Evolutionary conservation across 2,329 filamentous ascomycete species (phyloP).

Genomic region (Colletotrichum navitas): DNA sequence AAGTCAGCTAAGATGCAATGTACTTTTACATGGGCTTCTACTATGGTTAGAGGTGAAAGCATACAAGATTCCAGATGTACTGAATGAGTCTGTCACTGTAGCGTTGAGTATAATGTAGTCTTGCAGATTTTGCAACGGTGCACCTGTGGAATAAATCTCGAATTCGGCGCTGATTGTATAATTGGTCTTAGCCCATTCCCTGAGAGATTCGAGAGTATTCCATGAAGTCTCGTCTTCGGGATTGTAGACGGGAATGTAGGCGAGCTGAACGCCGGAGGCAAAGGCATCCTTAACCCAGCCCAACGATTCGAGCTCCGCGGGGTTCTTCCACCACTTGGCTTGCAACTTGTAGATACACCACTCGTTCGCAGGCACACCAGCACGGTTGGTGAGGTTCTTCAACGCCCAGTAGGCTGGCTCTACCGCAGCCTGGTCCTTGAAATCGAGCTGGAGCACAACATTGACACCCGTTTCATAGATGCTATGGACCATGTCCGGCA

Average conservation of each 20-base stretch:
- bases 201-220: conserved; percentile 16
- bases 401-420: conserved; percentile 17
- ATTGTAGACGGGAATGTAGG: conserved; percentile 22
- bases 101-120: background rate
- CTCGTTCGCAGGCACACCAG: conserved; percentile 17
- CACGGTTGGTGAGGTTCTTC: conserved; percentile 17
- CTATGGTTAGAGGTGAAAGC: background rate
- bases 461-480: conserved; percentile 14
- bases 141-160: conserved; percentile 3
- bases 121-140: background rate
- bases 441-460: conserved; percentile 18
- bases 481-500: conserved; percentile 16
- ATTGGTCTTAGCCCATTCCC: conserved; percentile 6
- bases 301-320: conserved; percentile 5
- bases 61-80: conserved; percentile 8
- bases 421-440: conserved; percentile 21
- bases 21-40: background rate
- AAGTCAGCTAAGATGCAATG: background rate
- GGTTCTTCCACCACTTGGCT: conserved; percentile 18
- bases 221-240: conserved; percentile 14
- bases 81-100: background rate
- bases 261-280: background rate
- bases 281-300: conserved; percentile 19
- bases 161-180: conserved; percentile 6
- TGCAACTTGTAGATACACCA: conserved; percentile 31